Evolutionary conservation across 139 green algal genomes (phyloP).

Genomic region (Diplosphaera chodatii): DNA sequence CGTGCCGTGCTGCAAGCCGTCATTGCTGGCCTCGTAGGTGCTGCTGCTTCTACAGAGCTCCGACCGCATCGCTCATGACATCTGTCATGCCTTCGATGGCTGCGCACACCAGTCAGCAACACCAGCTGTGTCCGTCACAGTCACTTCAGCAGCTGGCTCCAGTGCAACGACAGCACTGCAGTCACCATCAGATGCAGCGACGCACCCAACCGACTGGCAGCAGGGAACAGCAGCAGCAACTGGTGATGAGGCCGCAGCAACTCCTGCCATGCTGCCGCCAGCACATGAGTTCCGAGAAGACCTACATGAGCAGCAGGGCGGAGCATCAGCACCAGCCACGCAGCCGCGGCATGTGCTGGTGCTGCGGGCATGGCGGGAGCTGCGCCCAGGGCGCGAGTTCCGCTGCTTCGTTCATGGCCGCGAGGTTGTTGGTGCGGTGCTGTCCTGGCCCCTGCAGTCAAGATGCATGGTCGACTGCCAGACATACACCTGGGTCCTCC

Average conservation of each 20-base stretch:
- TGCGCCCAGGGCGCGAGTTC: conserved; percentile 84
- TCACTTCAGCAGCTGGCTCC: too few species aligned
- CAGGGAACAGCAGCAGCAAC: conserved; percentile 4
- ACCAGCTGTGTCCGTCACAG: neutral
- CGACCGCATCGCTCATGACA: conserved; percentile 78
- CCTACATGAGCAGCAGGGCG: too few species aligned
- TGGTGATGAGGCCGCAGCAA: too few species aligned
- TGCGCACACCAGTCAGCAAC: neutral
- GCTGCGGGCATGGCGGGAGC: conserved; percentile 67
- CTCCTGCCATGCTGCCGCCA: too few species aligned
- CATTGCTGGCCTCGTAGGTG: conserved; percentile 45
- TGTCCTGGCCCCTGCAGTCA: too few species aligned
- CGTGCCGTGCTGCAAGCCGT: too few species aligned
- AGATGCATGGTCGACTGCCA: too few species aligned
- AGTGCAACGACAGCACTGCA: too few species aligned
- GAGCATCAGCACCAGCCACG: too few species aligned
- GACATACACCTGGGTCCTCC: too few species aligned
- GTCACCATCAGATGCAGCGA: too few species aligned
- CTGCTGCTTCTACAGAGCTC: conserved; percentile 89
- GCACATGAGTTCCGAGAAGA: too few species aligned
- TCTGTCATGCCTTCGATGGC: conserved; percentile 35
- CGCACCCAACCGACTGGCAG: neutral
- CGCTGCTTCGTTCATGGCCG: conserved; percentile 74
- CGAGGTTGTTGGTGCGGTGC: conserved; percentile 31
- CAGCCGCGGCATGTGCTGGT: conserved; percentile 42